These are phyloP conservation scores for Fistulinella cinereoalba DNA, from an alignment of 1,284 basidiomycete genomes.

Conservation along the genomic window DNA sequence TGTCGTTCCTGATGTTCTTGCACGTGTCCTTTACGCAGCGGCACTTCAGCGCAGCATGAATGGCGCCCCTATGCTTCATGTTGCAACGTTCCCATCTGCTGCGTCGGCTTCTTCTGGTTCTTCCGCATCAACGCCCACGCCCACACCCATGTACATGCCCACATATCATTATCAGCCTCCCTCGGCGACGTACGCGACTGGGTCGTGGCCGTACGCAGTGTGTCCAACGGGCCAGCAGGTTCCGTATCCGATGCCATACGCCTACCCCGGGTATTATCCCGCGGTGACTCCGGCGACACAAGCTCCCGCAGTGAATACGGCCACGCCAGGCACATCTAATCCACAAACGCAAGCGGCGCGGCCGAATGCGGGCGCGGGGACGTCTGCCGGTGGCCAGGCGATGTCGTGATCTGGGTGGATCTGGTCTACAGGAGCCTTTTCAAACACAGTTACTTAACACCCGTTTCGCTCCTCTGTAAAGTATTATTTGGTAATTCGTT, in stretches of 20 bases:
- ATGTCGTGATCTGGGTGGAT: conserved; percentile 14
- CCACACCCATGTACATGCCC: conserved; percentile 20
- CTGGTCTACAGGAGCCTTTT: too few relatives aligned
- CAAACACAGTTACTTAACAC: too few relatives aligned
- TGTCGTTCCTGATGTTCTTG: conserved; percentile 2
- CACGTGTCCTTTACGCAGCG: conserved; percentile 8
- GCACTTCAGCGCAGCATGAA: conserved; percentile 14
- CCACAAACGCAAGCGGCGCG: conserved; percentile 42
- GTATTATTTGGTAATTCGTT: conserved; percentile 14
- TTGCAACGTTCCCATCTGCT: conserved; percentile 37
- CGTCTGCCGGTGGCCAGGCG: too few relatives aligned
- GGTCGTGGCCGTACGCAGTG: conserved; percentile 35
- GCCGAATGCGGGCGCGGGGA: conserved; percentile 32
- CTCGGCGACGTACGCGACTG: conserved; percentile 23
- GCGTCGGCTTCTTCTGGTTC: conserved; percentile 25
- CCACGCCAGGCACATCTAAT: conserved; percentile 25
- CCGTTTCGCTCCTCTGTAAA: conserved; percentile 13
- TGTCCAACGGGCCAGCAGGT: conserved; percentile 15
- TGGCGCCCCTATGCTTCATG: conserved; percentile 25
- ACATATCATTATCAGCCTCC: conserved; percentile 25
- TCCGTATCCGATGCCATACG: conserved; percentile 21
- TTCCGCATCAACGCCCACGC: conserved; percentile 22
- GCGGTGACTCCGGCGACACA: conserved; percentile 5
- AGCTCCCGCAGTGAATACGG: conserved; percentile 14
- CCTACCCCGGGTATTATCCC: conserved; percentile 19